These are phyloP conservation scores for Mucuna pruriens DNA, from an alignment of 306 rosid species.

Conservation along the genomic window DNA sequence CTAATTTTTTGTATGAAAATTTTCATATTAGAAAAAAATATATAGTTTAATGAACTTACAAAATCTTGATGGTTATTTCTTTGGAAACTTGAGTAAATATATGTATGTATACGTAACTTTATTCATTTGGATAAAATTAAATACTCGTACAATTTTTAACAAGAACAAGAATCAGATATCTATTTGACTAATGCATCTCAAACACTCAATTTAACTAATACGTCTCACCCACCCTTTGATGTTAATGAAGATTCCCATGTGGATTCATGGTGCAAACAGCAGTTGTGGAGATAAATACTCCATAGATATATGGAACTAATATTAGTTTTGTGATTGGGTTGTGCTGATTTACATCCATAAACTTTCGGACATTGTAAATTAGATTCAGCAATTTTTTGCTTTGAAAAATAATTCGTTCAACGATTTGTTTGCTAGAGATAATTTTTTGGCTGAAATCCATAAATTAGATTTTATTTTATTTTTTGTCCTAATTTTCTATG, in stretches of 20 bases:
- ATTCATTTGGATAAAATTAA: neutral
- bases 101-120: neutral
- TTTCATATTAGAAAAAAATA: no score
- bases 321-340: neutral
- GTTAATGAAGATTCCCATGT: no score
- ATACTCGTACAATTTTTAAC: neutral
- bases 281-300: neutral
- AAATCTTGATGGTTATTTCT: no score
- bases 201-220: no score
- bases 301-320: neutral
- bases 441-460: neutral
- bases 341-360: neutral
- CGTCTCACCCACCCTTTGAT: no score
- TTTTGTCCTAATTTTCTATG: neutral
- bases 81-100: neutral
- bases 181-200: no score
- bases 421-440: neutral
- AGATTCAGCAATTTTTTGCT: neutral
- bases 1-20: no score
- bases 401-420: neutral
- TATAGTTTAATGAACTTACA: no score
- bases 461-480: neutral
- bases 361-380: neutral
- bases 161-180: neutral
- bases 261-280: neutral